Evolutionary conservation across 257 asterid species (phyloP), one percentile per base, ranked within the genome.

Genomic region (Petunia axillaris): DNA sequence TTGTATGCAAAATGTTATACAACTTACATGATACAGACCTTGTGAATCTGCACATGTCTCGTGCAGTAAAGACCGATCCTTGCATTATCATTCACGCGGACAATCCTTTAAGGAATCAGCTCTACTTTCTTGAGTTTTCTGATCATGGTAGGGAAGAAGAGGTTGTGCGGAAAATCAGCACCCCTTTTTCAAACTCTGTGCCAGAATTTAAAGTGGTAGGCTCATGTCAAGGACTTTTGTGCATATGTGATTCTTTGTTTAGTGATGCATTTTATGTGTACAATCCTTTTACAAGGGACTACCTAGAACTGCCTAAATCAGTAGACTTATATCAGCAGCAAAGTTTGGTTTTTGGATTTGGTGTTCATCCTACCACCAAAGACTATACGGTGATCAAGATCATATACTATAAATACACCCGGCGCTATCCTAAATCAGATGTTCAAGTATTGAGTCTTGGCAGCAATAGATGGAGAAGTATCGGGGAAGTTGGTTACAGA

Each of bases 231-330:
- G 89, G 93, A 0, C 40, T 89, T 2, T 14, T 87, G 16, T 87
- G 92, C 81, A 50, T 84, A 66, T 50, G 64, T 52, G 60, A 84
- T 74, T 48, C 85, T 1, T 37, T 85, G 6, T 71, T 81, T 36
- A 53, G 41, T 1, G 83, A 85, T 10, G 40, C 82, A 5, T 37
- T 85, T 2, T 77, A 50, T 58, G 5, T 90, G 46, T 88, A 81
- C 82, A 90, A 88, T 82, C 92, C 91, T 11, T 87, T 90, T 52
- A 88, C 90, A 16, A 75, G 89, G 43, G 66, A 78, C 46, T 82
- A 77, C 64, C 62, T 38, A 9, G 79, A 84, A 64, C 84, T 90
- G 6, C 89, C 88, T 4, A 82, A 63, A 63, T 82, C 82, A n/a
- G 53, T 25, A 6, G 67, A 62, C 25, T 25, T 25, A 10, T 82